Evolutionary conservation across 805 yeast species (phyloP).

Genomic region (Barnettozyma salicaria): DNA sequence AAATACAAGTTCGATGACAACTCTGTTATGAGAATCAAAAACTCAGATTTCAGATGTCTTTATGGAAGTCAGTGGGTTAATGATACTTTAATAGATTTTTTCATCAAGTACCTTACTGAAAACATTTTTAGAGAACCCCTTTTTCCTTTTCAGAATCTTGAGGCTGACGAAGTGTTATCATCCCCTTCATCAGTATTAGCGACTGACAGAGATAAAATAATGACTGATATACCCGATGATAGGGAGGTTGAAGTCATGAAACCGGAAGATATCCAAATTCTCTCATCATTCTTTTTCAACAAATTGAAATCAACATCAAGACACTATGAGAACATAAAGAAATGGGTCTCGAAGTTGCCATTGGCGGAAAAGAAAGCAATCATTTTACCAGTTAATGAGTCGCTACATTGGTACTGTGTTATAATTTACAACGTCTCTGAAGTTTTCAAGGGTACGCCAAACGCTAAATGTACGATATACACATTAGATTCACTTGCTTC

Average conservation of each 20-base stretch:
- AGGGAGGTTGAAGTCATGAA: too few species aligned
- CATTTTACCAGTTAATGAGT: conserved; percentile 76
- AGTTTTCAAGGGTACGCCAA: conserved; percentile 13
- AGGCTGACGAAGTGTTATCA: too few species aligned
- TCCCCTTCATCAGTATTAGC: too few species aligned
- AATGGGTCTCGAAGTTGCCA: conserved; percentile 75
- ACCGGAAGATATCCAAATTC: conserved; percentile 41
- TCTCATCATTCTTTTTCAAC: conserved; percentile 81
- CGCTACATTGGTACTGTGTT: conserved; percentile 83
- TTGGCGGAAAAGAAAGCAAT: conserved; percentile 52
- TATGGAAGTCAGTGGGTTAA: conserved; percentile 83
- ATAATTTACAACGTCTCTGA: conserved; percentile 53
- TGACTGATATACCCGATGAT: too few species aligned
- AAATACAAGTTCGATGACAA: conserved; percentile 48
- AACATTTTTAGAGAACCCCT: conserved; percentile 14
- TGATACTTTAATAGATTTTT: conserved; percentile 83
- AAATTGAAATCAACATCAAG: conserved; percentile 42
- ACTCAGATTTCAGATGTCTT: conserved; percentile 72
- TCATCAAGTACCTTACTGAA: conserved; percentile 54
- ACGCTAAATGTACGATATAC: conserved; percentile 24
- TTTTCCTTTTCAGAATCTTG: conserved; percentile 1
- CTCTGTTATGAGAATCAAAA: conserved; percentile 49
- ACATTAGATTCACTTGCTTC: conserved; percentile 75
- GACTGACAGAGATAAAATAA: too few species aligned
- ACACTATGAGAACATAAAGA: conserved; percentile 57